A percentile compares a stretch with the other conserved stretches of the same genome.
Conservation (phyloP, 2,329 filamentous ascomycete species). For the Scleromitrula shiraiana region DNA sequence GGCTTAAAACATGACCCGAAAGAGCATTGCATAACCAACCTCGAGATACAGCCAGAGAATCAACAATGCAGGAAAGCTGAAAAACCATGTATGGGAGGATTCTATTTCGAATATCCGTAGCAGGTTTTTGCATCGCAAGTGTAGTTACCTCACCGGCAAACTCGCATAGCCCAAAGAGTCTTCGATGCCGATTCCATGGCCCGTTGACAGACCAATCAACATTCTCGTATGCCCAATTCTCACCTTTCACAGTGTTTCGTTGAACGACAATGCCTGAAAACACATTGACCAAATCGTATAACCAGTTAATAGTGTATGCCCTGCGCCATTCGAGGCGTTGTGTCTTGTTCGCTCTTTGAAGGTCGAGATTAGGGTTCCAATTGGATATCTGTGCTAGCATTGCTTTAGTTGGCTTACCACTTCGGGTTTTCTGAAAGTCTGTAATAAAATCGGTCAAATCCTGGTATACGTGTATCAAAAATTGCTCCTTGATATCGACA, state of each 20-base stretch:
- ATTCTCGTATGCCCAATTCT: constrained; percentile 29
- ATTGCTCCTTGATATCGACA: constrained; percentile 37
- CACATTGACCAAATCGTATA: constrained; percentile 43
- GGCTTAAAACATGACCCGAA: constrained; percentile 31
- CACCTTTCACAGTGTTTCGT: constrained; percentile 30
- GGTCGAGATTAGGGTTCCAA: constrained; percentile 37
- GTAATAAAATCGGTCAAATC: constrained; percentile 38
- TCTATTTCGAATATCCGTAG: constrained; percentile 31
- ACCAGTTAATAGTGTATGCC: constrained; percentile 42
- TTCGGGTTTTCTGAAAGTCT: constrained; percentile 38
- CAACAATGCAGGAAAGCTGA: constrained; percentile 42
- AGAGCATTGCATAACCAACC: constrained; percentile 35
- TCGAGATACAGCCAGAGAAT: constrained; percentile 37
- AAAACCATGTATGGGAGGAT: constrained; percentile 43
- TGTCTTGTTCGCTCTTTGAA: constrained; percentile 32
- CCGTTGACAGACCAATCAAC: constrained; percentile 37
- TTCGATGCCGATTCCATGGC: constrained; percentile 32
- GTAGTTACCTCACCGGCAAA: constrained; percentile 38
- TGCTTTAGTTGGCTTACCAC: constrained; percentile 38
- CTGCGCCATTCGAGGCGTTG: constrained; percentile 40
- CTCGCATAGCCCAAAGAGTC: constrained; percentile 38
- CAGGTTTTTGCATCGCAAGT: constrained; percentile 39
- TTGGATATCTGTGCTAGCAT: constrained; percentile 33
- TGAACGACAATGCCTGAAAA: constrained; percentile 36
- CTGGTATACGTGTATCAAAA: constrained; percentile 36